Conservation (phyloP, 768 basidiomycete genomes). For the Suillus clintonianus region DNA sequence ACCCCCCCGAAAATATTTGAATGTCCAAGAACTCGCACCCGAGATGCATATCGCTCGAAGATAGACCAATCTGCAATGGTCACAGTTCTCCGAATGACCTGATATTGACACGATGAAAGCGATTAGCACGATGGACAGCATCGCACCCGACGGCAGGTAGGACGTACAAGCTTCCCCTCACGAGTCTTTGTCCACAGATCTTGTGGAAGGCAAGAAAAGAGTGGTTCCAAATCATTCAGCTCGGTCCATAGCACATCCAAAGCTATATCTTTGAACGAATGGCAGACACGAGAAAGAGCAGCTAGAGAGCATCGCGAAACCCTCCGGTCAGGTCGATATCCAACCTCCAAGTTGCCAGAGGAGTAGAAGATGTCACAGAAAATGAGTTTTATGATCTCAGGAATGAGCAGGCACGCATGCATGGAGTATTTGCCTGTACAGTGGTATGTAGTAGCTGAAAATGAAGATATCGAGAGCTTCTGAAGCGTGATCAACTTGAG, state of each 20-base stretch:
- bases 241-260: constrained; percentile 15
- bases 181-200: not conserved
- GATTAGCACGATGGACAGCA: not conserved
- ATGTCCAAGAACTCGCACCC: not conserved
- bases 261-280: constrained; percentile 15
- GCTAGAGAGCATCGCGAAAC: not conserved
- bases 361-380: not conserved
- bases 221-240: constrained; percentile 3
- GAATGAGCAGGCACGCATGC: not conserved
- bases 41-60: not conserved
- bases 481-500: no score
- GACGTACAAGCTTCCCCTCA: not conserved
- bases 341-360: not conserved
- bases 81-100: not conserved
- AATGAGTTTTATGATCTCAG: not conserved
- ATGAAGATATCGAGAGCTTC: no score
- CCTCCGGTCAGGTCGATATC: not conserved
- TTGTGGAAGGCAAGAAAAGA: not conserved
- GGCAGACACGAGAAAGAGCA: constrained; percentile 5
- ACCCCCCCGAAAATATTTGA: not conserved
- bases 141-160: not conserved
- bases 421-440: not conserved
- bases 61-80: not conserved
- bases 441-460: no score
- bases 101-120: not conserved